Evolutionary conservation across 768 basidiomycete species (phyloP), one percentile per base, ranked within the genome.

Genomic region (Austroboletus eburneus): DNA sequence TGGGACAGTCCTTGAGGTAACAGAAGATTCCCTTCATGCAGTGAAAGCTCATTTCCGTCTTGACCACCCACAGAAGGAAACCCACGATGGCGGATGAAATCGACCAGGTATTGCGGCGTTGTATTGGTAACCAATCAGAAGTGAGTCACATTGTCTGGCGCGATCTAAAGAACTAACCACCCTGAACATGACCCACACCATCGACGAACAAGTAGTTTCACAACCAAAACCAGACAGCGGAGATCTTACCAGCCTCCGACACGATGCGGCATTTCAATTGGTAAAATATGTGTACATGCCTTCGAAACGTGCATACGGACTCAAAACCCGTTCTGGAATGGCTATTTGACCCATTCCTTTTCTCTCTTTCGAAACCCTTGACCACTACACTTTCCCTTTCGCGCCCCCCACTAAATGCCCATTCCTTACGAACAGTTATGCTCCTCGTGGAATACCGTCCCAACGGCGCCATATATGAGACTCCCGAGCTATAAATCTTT

Each of bases 201-300:
- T 16, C 38, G 34, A 54, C 44, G 45, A 47, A 47, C 58, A 44
- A 44, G 48, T 7, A 55, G 39, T 43, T 25, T 36, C 10, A 17
- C 55, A 41, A 44, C 50, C 52, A 45, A 47, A 59, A 61, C 40
- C 38, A 58, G 58, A 50, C 40, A 45, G 59, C 56, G 58, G 56
- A 58, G 57, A 62, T 57, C 55, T 24, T 34, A 17, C 44, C 45
- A 33, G 30, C 49, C 39, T 48, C 51, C 39, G 50, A 49, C 45
- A 49, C 38, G 55, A 57, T 48, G 60, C 58, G 58, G 60, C 34
- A 55, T 63, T 63, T 49, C 39, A 52, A 45, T 39, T 35, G 38
- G 39, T 40, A 38, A 27, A 40, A 40, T 48, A 51, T 22, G 29
- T 34, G 30, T 39, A 54, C 61, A 54, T 61, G 59, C 60, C 51